Percentiles rank a stretch among this genome's conserved stretches.
Conservation (phyloP, 257 asterid species). For the Schizonepeta tenuifolia region DNA sequence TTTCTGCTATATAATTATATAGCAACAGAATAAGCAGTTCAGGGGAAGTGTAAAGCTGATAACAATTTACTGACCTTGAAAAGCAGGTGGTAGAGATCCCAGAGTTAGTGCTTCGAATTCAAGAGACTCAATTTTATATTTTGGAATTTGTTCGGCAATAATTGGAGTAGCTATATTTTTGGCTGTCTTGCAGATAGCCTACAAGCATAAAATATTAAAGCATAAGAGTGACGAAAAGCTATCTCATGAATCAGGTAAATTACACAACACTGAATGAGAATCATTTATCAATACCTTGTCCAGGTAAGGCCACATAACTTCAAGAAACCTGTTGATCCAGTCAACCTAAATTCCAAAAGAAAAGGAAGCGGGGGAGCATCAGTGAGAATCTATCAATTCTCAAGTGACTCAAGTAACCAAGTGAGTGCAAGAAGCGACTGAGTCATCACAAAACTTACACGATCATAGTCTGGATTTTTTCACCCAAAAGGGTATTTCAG, state of each 20-base stretch:
- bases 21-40: neutral
- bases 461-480: conserved; percentile 93
- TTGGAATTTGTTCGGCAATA: conserved; percentile 64
- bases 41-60: neutral
- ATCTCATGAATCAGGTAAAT: conserved; percentile 15
- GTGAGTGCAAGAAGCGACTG: conserved; percentile 31
- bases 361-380: conserved; percentile 22
- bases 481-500: conserved; percentile 95
- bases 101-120: conserved; percentile 58
- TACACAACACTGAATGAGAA: conserved; percentile 11
- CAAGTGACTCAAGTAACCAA: conserved; percentile 24
- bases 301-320: conserved; percentile 89
- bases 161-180: conserved; percentile 66
- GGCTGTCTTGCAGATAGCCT: conserved; percentile 75
- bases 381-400: conserved; percentile 3
- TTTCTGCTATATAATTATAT: neutral
- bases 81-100: conserved; percentile 67
- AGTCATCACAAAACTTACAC: conserved; percentile 61
- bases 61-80: conserved; percentile 52
- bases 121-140: conserved; percentile 68
- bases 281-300: conserved; percentile 87
- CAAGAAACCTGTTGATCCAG: conserved; percentile 90
- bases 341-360: conserved; percentile 58
- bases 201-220: conserved; percentile 23
- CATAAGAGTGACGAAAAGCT: conserved; percentile 6